phyloP scores from a whole-genome alignment of 164 flowering plant species.

The Kingdonia uniflora region DNA sequence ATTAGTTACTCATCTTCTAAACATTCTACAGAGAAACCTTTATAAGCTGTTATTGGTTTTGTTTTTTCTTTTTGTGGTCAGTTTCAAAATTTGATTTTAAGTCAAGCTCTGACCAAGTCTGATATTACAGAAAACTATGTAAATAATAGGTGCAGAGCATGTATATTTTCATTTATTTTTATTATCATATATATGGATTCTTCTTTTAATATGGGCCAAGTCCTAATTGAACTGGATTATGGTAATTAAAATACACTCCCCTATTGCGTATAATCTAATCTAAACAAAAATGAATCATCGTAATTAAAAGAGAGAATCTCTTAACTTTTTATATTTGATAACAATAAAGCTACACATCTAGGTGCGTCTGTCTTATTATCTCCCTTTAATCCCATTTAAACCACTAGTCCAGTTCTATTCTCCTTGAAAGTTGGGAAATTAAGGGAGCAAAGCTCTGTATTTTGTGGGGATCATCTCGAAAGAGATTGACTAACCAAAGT shows the following conservation, averaged over 20 bases:
- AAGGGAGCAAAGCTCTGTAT: slow-evolving; percentile 13
- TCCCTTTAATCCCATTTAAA: slow-evolving; percentile 5
- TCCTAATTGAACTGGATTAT: too few species aligned
- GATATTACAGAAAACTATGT: too few species aligned
- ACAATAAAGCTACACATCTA: slow-evolving; percentile 5
- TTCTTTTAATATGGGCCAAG: too few species aligned
- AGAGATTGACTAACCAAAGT: not conserved
- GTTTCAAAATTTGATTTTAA: too few species aligned
- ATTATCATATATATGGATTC: too few species aligned
- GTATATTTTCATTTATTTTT: too few species aligned
- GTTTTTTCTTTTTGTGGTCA: not conserved
- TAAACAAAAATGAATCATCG: not conserved
- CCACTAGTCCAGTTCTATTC: not conserved
- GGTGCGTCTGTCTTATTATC: slow-evolving; percentile 5
- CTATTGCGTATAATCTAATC: not conserved
- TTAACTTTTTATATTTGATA: not conserved
- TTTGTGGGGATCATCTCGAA: not conserved
- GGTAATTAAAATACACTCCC: too few species aligned
- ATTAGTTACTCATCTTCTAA: too few species aligned
- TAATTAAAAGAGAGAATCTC: not conserved
- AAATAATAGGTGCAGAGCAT: too few species aligned
- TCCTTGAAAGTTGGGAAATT: not conserved
- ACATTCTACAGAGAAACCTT: too few species aligned
- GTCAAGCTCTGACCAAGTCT: too few species aligned
- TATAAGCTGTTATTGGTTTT: not conserved